Percentiles rank a stretch among this genome's conserved stretches.
Evolutionary conservation across 2,329 filamentous ascomycete genomes (phyloP).

Genomic region (Curvularia eragrostidis): DNA sequence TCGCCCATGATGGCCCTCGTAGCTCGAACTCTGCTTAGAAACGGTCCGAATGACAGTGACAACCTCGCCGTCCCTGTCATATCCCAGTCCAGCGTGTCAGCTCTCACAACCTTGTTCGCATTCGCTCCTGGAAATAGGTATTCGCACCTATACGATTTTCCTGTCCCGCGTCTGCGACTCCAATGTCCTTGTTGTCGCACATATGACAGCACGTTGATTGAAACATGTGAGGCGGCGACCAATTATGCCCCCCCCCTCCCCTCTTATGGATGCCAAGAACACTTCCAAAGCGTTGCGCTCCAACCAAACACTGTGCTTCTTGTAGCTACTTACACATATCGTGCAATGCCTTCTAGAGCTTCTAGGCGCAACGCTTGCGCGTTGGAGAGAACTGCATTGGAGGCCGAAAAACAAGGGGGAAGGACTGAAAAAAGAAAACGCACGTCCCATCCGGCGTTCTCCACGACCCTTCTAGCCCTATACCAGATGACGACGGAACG

Average conservation of each 20-base stretch:
- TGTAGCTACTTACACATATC: background rate
- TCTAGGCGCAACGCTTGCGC: background rate
- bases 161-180: background rate
- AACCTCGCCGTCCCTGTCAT: constrained; percentile 1
- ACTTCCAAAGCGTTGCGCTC: background rate
- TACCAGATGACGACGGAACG: constrained; percentile 4
- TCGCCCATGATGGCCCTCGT: constrained; percentile 3
- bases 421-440: background rate
- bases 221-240: background rate
- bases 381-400: background rate
- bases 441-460: background rate
- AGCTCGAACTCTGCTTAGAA: constrained; percentile 10
- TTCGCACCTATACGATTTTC: background rate
- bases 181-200: background rate
- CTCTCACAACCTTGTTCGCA: constrained; percentile 3
- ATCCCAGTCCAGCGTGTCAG: constrained; percentile 7
- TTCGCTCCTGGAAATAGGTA: background rate
- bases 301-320: background rate
- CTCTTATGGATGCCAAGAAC: background rate
- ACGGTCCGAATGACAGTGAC: constrained; percentile 14
- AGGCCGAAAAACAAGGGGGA: background rate
- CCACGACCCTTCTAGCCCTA: constrained; percentile 5
- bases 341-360: background rate
- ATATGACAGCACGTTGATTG: background rate
- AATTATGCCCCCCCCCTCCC: background rate